Base-by-base conservation (phyloP, 2,329 filamentous ascomycete genomes). In the Sordariomycetes sp. region DNA sequence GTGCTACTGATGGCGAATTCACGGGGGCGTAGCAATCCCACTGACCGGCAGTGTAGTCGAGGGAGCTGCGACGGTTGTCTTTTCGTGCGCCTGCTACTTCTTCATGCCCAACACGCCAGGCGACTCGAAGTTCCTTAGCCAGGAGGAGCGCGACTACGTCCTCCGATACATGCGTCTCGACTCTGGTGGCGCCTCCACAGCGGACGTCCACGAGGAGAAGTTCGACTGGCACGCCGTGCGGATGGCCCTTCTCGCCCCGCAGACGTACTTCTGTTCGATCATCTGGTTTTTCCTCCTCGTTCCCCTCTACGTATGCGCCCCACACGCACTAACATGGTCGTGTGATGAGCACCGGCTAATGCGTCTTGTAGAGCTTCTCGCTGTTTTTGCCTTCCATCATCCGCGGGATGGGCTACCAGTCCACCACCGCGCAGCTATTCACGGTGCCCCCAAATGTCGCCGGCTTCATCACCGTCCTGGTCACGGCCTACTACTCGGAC, bases 241-340 rank as follows among this genome's bases (percentile, higher is more conserved):
- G 65, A 71, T 81, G 54, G 84, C 85, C 14, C 65, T 88, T 55
- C 74, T 75, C 60, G 83, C 85, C 69, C 83, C 79, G 76, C 76
- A 77, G 69, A 76, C 77, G 55, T 78, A 73, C 65, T 69, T 78
- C 10, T 55, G 37, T 18, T 61, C 63, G 0, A 50, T 61, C 12
- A 61, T 64, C 34, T 67, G 65, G 65, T 65, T 67, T 58, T 65
- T 64, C 59, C 59, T 67, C 3, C 55, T 67, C 18, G 58, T 67
- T 1, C 64, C 65, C 2, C 61, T 67, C 3, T 67, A 74, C 63
- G 55, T 68, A 62, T 7, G 62, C 14, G 62, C n/a, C n/a, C n/a
- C n/a, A 32, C 28, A 32, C 28, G 28, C 28, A 4, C 28, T 32
- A 32, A 32, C 28, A 32, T 8, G 4, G 8, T 32, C 28, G 4